Conservation (phyloP, 306 rosid species). For the Corylus heterophylla region DNA sequence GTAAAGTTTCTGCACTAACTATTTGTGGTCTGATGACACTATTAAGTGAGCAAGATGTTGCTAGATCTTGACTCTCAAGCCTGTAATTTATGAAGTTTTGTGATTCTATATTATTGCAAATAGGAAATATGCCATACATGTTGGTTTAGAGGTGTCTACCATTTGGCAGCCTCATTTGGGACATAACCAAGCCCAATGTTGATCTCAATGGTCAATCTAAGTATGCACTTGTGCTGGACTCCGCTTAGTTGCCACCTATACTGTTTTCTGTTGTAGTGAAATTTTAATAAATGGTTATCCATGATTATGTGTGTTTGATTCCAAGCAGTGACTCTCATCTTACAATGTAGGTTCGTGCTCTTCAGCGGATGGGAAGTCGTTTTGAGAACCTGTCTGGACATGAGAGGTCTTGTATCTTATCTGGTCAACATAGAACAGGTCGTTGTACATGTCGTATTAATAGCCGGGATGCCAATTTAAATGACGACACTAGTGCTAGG, state of each 20-base stretch:
- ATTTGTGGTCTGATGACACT: slow-evolving; percentile 22
- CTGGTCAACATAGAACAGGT: slow-evolving; percentile 93
- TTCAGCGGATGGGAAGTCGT: slow-evolving; percentile 94
- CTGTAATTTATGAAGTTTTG: slow-evolving; percentile 1
- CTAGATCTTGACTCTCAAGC: neutral
- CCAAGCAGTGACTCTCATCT: slow-evolving; percentile 3
- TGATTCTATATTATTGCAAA: neutral
- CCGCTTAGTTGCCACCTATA: neutral
- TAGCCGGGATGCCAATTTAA: slow-evolving; percentile 53
- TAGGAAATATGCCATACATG: neutral
- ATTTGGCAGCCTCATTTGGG: neutral
- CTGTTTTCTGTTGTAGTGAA: neutral
- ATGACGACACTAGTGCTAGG: slow-evolving; percentile 80
- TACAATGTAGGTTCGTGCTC: slow-evolving; percentile 90
- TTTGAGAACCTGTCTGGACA: slow-evolving; percentile 93
- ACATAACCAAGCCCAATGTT: neutral
- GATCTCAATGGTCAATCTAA: neutral
- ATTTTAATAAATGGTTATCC: slow-evolving; percentile 19
- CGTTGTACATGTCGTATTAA: slow-evolving; percentile 74
- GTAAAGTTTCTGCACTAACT: slow-evolving; percentile 32
- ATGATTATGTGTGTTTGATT: neutral
- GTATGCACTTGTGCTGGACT: neutral
- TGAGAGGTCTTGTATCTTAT: slow-evolving; percentile 84
- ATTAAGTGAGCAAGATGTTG: neutral
- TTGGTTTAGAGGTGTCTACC: neutral